Conservation (phyloP, 164 flowering plant genomes). For the Magnolia kwangsiensis region DNA sequence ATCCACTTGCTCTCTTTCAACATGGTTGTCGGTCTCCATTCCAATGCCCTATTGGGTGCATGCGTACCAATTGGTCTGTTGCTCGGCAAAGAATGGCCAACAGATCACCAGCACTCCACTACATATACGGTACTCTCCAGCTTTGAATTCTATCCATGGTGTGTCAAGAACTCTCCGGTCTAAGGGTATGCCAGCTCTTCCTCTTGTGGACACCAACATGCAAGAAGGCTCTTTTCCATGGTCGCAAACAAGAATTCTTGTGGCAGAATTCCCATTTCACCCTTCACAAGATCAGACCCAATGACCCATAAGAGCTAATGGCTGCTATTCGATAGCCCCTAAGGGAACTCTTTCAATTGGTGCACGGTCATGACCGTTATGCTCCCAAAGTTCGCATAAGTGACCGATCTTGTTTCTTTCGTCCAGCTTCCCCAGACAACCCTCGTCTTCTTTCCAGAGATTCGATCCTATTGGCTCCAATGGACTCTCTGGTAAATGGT, state of each 20-base stretch:
- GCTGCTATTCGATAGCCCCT: slow-evolving; percentile 40
- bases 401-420: slow-evolving; percentile 21
- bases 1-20: slow-evolving; percentile 25
- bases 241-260: slow-evolving; percentile 13
- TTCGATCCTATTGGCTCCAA: neutral
- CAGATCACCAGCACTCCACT: slow-evolving; percentile 28
- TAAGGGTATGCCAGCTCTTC: slow-evolving; percentile 31
- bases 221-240: slow-evolving; percentile 9
- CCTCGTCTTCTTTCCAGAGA: slow-evolving; percentile 10
- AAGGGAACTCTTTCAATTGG: slow-evolving; percentile 35
- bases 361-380: slow-evolving; percentile 25
- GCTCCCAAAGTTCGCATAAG: slow-evolving; percentile 42
- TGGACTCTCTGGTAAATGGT: neutral
- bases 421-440: slow-evolving; percentile 32
- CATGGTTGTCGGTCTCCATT: slow-evolving; percentile 18
- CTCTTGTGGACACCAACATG: slow-evolving; percentile 39
- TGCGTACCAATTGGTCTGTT: slow-evolving; percentile 22
- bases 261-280: slow-evolving; percentile 19
- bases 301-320: slow-evolving; percentile 45
- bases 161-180: slow-evolving; percentile 32
- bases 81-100: slow-evolving; percentile 33
- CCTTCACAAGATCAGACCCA: slow-evolving; percentile 44
- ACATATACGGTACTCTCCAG: slow-evolving; percentile 19
- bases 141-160: slow-evolving; percentile 36
- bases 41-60: slow-evolving; percentile 27